Conservation (phyloP, 305 asterid genomes). For the Nicotiana rustica region DNA sequence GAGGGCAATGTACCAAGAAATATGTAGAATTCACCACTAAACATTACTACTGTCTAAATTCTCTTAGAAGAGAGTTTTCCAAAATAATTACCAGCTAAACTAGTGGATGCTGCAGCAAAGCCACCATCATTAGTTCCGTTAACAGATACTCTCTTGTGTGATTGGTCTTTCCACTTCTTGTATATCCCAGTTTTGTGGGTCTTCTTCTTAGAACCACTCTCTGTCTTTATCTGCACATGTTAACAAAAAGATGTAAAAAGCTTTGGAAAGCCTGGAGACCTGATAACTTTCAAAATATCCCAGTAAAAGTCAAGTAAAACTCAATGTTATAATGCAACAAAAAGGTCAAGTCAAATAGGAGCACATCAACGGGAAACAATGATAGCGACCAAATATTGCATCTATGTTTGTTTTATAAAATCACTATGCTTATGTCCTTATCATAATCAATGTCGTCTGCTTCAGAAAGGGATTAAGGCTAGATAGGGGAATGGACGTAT, state of each 20-base stretch:
- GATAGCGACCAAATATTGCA: background rate
- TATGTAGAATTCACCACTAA: background rate
- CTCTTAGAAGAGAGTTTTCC: background rate
- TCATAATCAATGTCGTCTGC: background rate
- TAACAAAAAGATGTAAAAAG: slow-evolving; percentile 33
- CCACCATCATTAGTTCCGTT: slow-evolving; percentile 55
- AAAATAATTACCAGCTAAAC: slow-evolving; percentile 63
- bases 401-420: background rate
- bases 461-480: slow-evolving; percentile 3
- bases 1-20: background rate
- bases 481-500: background rate
- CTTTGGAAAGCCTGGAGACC: slow-evolving; percentile 34
- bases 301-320: background rate
- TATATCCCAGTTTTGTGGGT: slow-evolving; percentile 79
- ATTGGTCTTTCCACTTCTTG: slow-evolving; percentile 78
- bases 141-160: slow-evolving; percentile 72
- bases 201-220: slow-evolving; percentile 79
- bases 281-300: background rate
- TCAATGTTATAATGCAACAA: background rate
- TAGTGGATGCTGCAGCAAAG: slow-evolving; percentile 54
- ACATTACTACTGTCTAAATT: slow-evolving; percentile 16
- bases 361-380: background rate
- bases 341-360: slow-evolving; percentile 16
- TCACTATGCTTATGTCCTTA: slow-evolving; percentile 25
- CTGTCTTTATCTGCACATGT: slow-evolving; percentile 75